Evolutionary conservation across 768 basidiomycete species (phyloP), one percentile per base, ranked within the genome.

Genomic region (Lepiota venenata): DNA sequence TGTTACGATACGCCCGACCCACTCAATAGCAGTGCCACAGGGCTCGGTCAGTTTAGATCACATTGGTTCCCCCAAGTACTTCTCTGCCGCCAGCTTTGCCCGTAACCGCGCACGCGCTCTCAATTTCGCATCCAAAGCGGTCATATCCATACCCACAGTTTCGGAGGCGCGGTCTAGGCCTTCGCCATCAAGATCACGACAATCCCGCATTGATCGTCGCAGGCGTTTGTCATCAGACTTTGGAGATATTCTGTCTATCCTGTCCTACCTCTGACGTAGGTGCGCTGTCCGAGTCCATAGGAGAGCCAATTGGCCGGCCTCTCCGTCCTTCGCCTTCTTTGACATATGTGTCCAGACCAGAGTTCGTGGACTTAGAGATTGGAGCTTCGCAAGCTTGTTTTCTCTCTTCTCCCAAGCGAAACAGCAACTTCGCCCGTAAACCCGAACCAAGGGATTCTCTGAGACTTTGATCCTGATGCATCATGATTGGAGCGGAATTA

Each of bases 71-170:
- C 39, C 50, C 50, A 50, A 43, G 48, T 66, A 66, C 62, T 73
- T 79, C 55, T 72, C 78, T 18, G 74, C 75, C 18, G 74, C 75
- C 21, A 83, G 72, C 32, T 77, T 75, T 21, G 73, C 71, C 21
- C 72, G 76, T 58, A 83, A 59, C 55, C 71, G 78, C 38, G 79
- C 77, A 60, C 76, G 77, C 47, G 65, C 66, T 48, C 80, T 77
- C 58, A 83, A 67, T 52, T 67, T 69, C 45, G 69, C 71, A 60
- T 84, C 81, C 50, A 69, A 66, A 57, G 56, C 60, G 29, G 56
- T 60, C 47, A 66, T 52, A 61, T 68, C 62, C 47, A 58, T 53
- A 55, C 45, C 55, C 56, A 61, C 43, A 49, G 35, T 44, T 37
- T 43, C 49, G 57, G 61, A 50, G 39, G 50, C 42, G 42, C 8